phyloP scores from a whole-genome alignment of 1,139 yeast species.

The Yamadazyma sp. region DNA sequence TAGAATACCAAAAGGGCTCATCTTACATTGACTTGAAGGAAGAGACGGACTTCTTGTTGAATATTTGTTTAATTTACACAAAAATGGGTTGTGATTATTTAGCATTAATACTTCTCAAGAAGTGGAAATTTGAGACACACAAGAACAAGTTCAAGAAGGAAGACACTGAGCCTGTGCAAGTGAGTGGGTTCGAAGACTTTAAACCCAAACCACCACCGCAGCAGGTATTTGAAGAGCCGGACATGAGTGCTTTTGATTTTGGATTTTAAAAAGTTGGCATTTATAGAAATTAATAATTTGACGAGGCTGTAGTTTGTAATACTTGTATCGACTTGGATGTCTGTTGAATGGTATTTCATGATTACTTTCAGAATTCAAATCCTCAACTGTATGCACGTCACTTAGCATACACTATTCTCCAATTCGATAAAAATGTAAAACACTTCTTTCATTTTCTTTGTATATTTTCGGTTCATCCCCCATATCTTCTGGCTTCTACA shows the following conservation, averaged over 20 bases:
- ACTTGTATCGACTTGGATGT: too few species aligned
- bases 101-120: conserved; percentile 58
- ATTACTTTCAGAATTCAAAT: too few species aligned
- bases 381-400: too few species aligned
- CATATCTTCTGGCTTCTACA: too few species aligned
- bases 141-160: conserved; percentile 6
- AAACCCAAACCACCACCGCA: conserved; percentile 37
- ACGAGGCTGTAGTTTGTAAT: neutral
- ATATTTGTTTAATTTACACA: conserved; percentile 65
- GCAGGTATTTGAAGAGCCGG: conserved; percentile 67
- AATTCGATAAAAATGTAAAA: too few species aligned
- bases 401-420: too few species aligned
- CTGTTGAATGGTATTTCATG: too few species aligned
- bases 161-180: neutral
- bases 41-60: conserved; percentile 63
- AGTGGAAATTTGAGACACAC: conserved; percentile 61
- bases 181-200: conserved; percentile 9
- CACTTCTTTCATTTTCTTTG: too few species aligned
- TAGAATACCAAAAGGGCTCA: conserved; percentile 10
- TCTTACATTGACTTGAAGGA: conserved; percentile 17
- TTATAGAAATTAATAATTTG: neutral
- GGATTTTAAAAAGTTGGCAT: conserved; percentile 40
- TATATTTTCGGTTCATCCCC: too few species aligned
- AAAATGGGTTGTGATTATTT: conserved; percentile 92
- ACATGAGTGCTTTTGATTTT: conserved; percentile 75